Conservation (phyloP, 1,284 basidiomycete species). For the Paramarasmius palmivorus region DNA sequence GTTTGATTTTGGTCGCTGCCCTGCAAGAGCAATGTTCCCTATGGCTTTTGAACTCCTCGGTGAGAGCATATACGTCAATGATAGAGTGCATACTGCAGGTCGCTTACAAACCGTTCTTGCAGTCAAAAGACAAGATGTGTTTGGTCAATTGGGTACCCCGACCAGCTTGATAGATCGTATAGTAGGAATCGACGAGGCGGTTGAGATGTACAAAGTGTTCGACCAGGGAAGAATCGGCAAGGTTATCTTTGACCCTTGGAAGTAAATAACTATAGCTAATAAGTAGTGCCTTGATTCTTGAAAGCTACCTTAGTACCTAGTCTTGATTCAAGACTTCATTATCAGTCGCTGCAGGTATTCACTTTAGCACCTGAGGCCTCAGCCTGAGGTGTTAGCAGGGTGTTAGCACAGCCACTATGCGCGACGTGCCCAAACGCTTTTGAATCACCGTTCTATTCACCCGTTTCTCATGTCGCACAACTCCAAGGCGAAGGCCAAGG, state of each 20-base stretch:
- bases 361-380: too few species aligned
- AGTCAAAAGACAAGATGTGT: slow-evolving; percentile 67
- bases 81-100: too few species aligned
- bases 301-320: too few species aligned
- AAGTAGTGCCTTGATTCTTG: too few species aligned
- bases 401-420: too few species aligned
- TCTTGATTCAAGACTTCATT: too few species aligned
- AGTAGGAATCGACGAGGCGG: slow-evolving; percentile 56
- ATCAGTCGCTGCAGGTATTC: too few species aligned
- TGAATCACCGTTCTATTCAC: too few species aligned
- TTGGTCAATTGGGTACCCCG: slow-evolving; percentile 59
- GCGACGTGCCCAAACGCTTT: too few species aligned
- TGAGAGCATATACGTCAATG: slow-evolving; percentile 25
- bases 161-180: slow-evolving; percentile 66
- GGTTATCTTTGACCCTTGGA: slow-evolving; percentile 73
- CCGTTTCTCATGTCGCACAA: too few species aligned
- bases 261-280: slow-evolving; percentile 19
- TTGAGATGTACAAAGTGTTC: slow-evolving; percentile 61
- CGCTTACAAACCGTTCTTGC: too few species aligned
- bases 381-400: too few species aligned
- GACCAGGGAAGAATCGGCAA: slow-evolving; percentile 73
- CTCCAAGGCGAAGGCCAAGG: slow-evolving; percentile 62
- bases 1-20: slow-evolving; percentile 85
- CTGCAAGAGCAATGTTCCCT: slow-evolving; percentile 79
- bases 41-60: slow-evolving; percentile 70